Evolutionary conservation across 2,329 filamentous ascomycete genomes (phyloP).

Genomic region (Microcera coccophila): DNA sequence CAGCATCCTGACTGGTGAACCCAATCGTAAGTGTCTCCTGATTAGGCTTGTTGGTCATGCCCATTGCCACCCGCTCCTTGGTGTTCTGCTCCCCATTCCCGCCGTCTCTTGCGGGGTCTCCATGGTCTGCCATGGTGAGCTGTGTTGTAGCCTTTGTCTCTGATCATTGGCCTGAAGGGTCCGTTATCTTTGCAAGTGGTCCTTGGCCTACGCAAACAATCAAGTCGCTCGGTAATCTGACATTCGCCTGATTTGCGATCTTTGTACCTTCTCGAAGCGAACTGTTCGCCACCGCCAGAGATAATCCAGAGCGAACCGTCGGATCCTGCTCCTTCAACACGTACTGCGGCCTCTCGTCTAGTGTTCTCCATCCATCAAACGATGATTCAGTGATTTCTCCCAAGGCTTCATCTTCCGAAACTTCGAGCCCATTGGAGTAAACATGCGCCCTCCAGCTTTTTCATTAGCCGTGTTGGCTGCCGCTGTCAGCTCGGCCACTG

Average conservation of each 20-base stretch:
- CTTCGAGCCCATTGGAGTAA: conserved; percentile 4
- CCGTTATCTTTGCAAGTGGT: no score
- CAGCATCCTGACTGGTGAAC: conserved; percentile 7
- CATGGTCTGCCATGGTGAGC: no score
- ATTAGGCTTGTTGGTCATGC: conserved; percentile 1
- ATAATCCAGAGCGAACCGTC: conserved; percentile 4
- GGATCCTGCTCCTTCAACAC: conserved; percentile 1
- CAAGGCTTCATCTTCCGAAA: conserved; percentile 9
- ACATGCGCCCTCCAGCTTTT: conserved; percentile 14
- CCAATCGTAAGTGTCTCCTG: conserved; percentile 5
- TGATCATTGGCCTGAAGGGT: no score
- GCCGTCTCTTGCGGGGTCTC: conserved; percentile 8
- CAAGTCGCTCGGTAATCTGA: no score
- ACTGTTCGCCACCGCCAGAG: conserved; percentile 4
- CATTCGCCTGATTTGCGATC: no score
- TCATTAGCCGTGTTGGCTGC: conserved; percentile 18
- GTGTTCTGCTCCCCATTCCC: conserved; percentile 10
- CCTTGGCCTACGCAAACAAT: no score
- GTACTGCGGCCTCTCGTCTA: conserved; percentile 7
- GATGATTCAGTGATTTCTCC: conserved; percentile 21
- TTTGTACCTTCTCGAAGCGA: conserved; percentile 10
- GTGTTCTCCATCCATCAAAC: conserved; percentile 13
- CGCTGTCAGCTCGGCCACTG: conserved; percentile 19
- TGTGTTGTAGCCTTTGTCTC: no score
- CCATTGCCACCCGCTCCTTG: conserved; percentile 3